phyloP scores from a whole-genome alignment of 768 basidiomycete species.

The Lentinula detonsa region DNA sequence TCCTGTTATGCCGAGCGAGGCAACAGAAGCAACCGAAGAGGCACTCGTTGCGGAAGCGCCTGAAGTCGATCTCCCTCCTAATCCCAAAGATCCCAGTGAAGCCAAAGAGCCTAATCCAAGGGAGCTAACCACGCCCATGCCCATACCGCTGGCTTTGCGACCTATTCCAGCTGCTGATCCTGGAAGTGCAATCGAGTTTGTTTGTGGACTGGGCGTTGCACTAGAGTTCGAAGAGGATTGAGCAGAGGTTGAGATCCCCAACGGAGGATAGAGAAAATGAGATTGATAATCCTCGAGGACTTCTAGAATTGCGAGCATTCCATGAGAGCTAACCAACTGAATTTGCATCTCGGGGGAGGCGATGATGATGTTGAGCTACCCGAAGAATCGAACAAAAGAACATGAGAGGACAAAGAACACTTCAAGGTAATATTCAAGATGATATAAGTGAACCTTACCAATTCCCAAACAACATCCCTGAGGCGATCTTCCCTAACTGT shows the following conservation, averaged over 20 bases:
- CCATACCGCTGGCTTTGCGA: not conserved
- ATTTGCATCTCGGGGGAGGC: slow-evolving; percentile 81
- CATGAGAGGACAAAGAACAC: not conserved
- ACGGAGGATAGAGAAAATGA: not conserved
- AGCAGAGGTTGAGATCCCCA: not conserved
- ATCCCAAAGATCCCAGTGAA: slow-evolving; percentile 1
- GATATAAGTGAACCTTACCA: slow-evolving; percentile 46
- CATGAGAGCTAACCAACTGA: slow-evolving; percentile 89
- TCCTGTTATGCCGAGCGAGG: not conserved
- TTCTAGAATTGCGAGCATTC: slow-evolving; percentile 92
- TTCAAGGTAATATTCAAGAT: not conserved
- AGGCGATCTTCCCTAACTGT: slow-evolving; percentile 76
- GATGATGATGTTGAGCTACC: slow-evolving; percentile 44
- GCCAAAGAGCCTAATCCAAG: slow-evolving; percentile 1
- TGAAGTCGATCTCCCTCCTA: not conserved
- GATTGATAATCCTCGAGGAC: slow-evolving; percentile 55
- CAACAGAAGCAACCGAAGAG: not conserved
- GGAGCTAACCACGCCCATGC: not conserved
- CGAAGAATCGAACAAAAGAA: not conserved
- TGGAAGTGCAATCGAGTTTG: not conserved
- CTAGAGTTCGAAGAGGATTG: not conserved
- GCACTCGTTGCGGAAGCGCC: not conserved
- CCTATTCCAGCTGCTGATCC: not conserved
- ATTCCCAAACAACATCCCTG: slow-evolving; percentile 79
- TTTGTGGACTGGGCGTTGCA: not conserved